Base-by-base conservation (phyloP, 768 basidiomycete genomes). In the Lanmaoa rubissima region DNA sequence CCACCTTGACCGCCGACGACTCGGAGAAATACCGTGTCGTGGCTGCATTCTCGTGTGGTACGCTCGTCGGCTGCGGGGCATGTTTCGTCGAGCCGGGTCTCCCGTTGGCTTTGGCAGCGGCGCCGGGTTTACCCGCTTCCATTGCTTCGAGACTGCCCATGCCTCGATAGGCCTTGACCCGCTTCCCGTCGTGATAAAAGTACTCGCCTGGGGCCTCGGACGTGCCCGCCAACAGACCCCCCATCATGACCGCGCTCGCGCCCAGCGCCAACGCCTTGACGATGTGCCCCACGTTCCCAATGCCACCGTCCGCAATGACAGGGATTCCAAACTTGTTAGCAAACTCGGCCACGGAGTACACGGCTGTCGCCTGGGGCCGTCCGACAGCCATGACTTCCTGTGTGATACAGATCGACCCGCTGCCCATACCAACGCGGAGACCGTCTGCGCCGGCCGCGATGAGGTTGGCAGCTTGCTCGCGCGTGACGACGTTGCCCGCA, bases 371-470 rank as follows among this genome's bases (percentile, higher is more conserved):
- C 73, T 99, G 97, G 1, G 96, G 97, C 16, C 97, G 85, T 14
- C 97, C 97, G 50, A 98, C 96, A 11, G 97, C 97, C 92, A 98
- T 98, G 65, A 99, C 90, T 69, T 98, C 97, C 74, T 99, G 97
- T 7, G 97, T 99, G 75, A 99, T 99, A 72, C 97, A 99, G 69
- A 99, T 99, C 6, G 93, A 96, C 10, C 97, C 97, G 9, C 89
- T 92, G 38, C 97, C 97, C 97, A 99, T 99, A 41, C 97, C 97
- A 38, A 99, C 81, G 24, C 94, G 88, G 12, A 98, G 81, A n/a
- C 81, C 96, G 65, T 99, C 97, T 4, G 95, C 97, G 42, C 97
- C 97, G 3, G 94, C 95, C 10, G 82, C 86, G 63, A 99, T 98
- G 57, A 99, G 85, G 24, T 79, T 84, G 16, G 97, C 97, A 1